Evolutionary conservation across 495 filamentous ascomycete species (phyloP), one percentile per base, ranked within the genome.

Genomic region (Letharia columbiana): DNA sequence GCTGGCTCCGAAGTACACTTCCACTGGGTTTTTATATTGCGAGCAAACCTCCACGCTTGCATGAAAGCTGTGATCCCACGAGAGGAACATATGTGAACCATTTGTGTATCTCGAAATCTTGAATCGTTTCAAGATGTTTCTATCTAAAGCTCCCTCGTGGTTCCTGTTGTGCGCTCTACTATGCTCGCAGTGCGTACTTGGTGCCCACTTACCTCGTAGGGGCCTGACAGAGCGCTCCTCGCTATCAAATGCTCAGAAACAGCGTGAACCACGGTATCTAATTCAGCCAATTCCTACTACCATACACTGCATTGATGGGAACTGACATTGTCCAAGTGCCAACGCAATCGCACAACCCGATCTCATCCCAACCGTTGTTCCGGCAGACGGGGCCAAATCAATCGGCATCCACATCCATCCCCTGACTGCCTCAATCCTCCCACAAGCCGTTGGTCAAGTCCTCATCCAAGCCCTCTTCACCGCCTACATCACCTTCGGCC

Each of bases 21-120:
- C 2, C 11, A 23, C 35, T 57, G 31, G 15, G 20, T 57, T 57
- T 57, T 57, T 57, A 57, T 57, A 57, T 57, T 57, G 54, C 33
- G 28, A 39, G 54, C 54, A 57, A 17, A 15, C 17, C 33, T 57
- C 54, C 54, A 57, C 54, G 33, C 54, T 17, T 57, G 54, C 54
- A 57, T 37, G 33, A 57, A 33, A 35, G 13, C 33, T 57, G 3
- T 37, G 54, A 37, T 57, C 17, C 10, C 54, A 20, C 17, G 17
- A 57, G 31, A 56, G 20, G 20, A 35, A 8, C 17, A 35, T n/a
- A 57, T 20, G 54, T 37, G 54, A 57, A 39, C 13, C 17, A 13
- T 33, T 57, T 7, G 33, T 37, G 5, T 17, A 4, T 10, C 18
- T n/a, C 7, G 2, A 20, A 37, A n/a, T 37, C 33, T 37, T 57